phyloP scores from a whole-genome alignment of 1,284 basidiomycete species.

The Moniliella sp. region DNA sequence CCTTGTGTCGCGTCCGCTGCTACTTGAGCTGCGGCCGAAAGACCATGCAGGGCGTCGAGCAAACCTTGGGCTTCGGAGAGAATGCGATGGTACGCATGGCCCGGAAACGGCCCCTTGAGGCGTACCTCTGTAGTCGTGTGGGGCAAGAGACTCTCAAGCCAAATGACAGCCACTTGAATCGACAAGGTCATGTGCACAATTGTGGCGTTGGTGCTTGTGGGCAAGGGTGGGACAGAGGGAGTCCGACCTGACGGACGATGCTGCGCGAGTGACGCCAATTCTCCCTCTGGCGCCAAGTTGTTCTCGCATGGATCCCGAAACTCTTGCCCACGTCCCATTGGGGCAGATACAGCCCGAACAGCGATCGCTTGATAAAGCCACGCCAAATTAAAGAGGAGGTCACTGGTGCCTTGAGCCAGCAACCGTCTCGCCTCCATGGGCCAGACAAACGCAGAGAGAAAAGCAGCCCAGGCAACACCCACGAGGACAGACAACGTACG shows the following conservation, averaged over 20 bases:
- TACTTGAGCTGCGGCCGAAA: no score
- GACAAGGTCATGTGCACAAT: no score
- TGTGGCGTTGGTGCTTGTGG: no score
- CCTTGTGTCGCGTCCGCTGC: background rate
- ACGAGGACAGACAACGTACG: conserved; percentile 60
- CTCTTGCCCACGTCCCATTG: no score
- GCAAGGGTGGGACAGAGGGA: no score
- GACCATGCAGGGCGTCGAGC: background rate
- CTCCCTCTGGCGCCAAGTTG: no score
- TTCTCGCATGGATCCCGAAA: no score
- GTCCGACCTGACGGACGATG: no score
- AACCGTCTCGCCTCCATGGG: conserved; percentile 75
- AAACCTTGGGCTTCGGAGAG: background rate
- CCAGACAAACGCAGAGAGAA: conserved; percentile 80
- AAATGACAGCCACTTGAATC: conserved; percentile 66
- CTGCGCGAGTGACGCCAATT: no score
- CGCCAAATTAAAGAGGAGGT: conserved; percentile 38
- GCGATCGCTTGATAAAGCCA: conserved; percentile 26
- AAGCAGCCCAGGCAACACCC: conserved; percentile 67
- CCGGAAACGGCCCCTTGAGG: conserved; percentile 47
- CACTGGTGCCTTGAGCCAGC: conserved; percentile 58
- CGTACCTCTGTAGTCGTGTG: conserved; percentile 82
- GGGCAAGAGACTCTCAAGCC: conserved; percentile 44
- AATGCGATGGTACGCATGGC: conserved; percentile 1
- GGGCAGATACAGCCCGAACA: no score